phyloP scores from a whole-genome alignment of 192 early-diverging fungal species.

The Backusella tuberculispora region DNA sequence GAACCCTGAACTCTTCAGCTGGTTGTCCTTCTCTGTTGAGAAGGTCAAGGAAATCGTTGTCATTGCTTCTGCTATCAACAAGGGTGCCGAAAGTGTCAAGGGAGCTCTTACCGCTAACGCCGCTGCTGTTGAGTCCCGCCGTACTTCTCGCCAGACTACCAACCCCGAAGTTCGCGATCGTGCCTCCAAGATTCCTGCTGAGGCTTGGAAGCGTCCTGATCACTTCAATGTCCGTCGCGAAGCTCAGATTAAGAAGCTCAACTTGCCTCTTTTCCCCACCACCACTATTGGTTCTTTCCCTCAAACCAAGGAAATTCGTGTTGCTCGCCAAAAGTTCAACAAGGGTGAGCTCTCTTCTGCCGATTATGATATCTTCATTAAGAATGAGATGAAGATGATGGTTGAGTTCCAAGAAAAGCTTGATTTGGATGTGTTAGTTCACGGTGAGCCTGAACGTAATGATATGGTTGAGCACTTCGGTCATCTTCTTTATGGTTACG shows the following conservation, averaged over 20 bases:
- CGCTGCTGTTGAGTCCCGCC: conserved; percentile 67
- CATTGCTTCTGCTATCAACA: conserved; percentile 63
- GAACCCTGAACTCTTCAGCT: conserved; percentile 83
- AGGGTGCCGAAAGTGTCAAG: conserved; percentile 63
- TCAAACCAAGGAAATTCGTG: conserved; percentile 96
- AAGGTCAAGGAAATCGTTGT: conserved; percentile 85
- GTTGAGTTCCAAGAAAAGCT: conserved; percentile 89
- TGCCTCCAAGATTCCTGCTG: conserved; percentile 64
- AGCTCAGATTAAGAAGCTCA: conserved; percentile 76
- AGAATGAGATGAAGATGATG: conserved; percentile 82
- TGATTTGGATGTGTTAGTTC: conserved; percentile 94
- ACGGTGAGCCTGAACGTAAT: conserved; percentile 97
- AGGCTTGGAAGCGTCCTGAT: conserved; percentile 76
- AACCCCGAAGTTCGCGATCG: conserved; percentile 81
- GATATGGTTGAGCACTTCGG: conserved; percentile 99
- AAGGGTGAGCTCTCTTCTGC: conserved; percentile 71
- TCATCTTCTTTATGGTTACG: conserved; percentile 90
- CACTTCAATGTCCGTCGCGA: conserved; percentile 73
- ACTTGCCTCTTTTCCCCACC: conserved; percentile 92
- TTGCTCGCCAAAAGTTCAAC: conserved; percentile 88
- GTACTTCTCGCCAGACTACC: conserved; percentile 80
- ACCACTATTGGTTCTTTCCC: conserved; percentile 99
- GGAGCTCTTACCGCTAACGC: conserved; percentile 73
- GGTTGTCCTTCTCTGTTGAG: conserved; percentile 94
- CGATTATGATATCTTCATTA: conserved; percentile 84